Percentiles rank a stretch among this genome's conserved stretches.
Conservation (phyloP, 2,329 filamentous ascomycete species). For the Polychaeton citri region DNA sequence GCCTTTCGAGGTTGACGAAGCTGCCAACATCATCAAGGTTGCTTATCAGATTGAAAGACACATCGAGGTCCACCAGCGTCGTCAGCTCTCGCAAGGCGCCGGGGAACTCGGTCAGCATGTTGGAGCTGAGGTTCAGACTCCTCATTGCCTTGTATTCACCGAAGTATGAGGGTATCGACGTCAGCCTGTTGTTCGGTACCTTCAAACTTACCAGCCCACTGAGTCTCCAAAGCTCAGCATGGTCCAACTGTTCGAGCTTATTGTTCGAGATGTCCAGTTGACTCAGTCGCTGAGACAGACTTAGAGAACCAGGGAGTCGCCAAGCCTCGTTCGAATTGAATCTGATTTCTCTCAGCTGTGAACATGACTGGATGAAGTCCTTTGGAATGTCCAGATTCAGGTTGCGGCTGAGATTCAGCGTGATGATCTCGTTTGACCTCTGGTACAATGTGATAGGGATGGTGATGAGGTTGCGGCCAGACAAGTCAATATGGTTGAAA, state of each 20-base stretch:
- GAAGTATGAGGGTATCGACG: slow-evolving; percentile 67
- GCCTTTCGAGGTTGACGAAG: slow-evolving; percentile 66
- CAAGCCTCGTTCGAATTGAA: slow-evolving; percentile 89
- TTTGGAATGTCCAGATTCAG: slow-evolving; percentile 83
- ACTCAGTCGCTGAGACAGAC: slow-evolving; percentile 66
- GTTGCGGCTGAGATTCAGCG: slow-evolving; percentile 85
- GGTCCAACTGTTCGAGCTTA: slow-evolving; percentile 70
- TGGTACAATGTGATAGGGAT: slow-evolving; percentile 92
- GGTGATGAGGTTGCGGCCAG: slow-evolving; percentile 78
- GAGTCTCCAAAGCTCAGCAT: slow-evolving; percentile 66
- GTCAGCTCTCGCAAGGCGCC: slow-evolving; percentile 70
- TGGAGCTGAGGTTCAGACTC: slow-evolving; percentile 84
- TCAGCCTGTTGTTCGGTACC: slow-evolving; percentile 83
- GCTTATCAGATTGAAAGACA: slow-evolving; percentile 89
- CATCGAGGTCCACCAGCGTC: slow-evolving; percentile 79
- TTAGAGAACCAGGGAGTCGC: slow-evolving; percentile 70
- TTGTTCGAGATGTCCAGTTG: slow-evolving; percentile 95
- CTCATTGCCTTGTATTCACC: slow-evolving; percentile 64
- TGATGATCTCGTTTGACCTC: slow-evolving; percentile 83
- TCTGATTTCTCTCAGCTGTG: slow-evolving; percentile 85
- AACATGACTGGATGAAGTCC: slow-evolving; percentile 91
- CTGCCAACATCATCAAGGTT: slow-evolving; percentile 68
- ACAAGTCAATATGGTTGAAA: slow-evolving; percentile 85
- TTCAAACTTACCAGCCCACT: slow-evolving; percentile 75
- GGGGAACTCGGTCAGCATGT: slow-evolving; percentile 76